Percentiles rank a stretch among this genome's conserved stretches.
phyloP scores from a whole-genome alignment of 2,329 filamentous ascomycete genomes.

The Whalleya microplaca region DNA sequence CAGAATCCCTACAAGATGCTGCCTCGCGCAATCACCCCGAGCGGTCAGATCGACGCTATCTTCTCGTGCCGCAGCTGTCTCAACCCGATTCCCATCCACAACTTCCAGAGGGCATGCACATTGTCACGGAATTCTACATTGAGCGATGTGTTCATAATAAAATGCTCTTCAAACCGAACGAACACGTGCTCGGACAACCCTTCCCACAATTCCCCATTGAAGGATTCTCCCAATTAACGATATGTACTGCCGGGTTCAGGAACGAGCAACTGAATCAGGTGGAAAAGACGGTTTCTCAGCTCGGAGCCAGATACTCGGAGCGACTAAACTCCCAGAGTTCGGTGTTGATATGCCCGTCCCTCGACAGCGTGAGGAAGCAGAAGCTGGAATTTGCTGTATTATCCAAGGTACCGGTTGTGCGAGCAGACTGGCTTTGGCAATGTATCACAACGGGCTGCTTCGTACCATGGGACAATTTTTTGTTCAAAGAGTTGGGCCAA shows the following conservation, averaged over 20 bases:
- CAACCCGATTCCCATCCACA: slow-evolving; percentile 49
- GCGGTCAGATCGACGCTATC: slow-evolving; percentile 47
- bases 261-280: slow-evolving; percentile 86
- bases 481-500: slow-evolving; percentile 52
- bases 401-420: slow-evolving; percentile 81
- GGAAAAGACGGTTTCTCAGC: slow-evolving; percentile 72
- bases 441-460: slow-evolving; percentile 66
- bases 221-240: slow-evolving; percentile 69
- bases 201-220: slow-evolving; percentile 71
- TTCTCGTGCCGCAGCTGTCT: slow-evolving; percentile 59
- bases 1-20: slow-evolving; percentile 47
- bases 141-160: slow-evolving; percentile 85
- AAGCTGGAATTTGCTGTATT: slow-evolving; percentile 79
- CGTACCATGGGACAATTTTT: slow-evolving; percentile 49
- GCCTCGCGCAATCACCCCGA: slow-evolving; percentile 30
- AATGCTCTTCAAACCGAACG: slow-evolving; percentile 67
- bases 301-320: slow-evolving; percentile 83
- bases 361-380: slow-evolving; percentile 63
- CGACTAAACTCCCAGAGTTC: slow-evolving; percentile 72
- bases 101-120: slow-evolving; percentile 45
- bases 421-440: slow-evolving; percentile 81
- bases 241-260: slow-evolving; percentile 82
- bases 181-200: slow-evolving; percentile 76
- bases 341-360: slow-evolving; percentile 72
- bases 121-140: slow-evolving; percentile 90